Evolutionary conservation across 2,329 filamentous ascomycete genomes (phyloP), one percentile per base, ranked within the genome.

Genomic region (Penicillium hesseltinei): DNA sequence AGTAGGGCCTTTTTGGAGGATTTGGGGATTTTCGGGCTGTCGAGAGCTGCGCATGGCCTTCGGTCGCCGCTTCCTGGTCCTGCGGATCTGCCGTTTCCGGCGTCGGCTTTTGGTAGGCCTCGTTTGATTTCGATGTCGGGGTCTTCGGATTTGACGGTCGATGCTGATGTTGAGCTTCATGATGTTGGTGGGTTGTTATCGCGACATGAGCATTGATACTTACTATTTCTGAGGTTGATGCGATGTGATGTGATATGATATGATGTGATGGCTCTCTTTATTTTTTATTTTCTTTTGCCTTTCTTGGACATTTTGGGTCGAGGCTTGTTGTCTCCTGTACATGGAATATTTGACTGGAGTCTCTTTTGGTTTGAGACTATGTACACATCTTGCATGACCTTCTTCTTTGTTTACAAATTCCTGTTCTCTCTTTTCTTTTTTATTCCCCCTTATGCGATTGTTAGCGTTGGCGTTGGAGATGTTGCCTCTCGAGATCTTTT

Each of bases 111-210:
- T 44, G 21, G 29, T 5, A 15, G 13, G n/a, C 19, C 51, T 54
- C 27, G 46, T 25, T 35, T 35, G 19, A 5, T 36, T 35, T n/a
- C 45, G 15, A 5, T 19, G 15, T n/a, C 53, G 5, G 13, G 6
- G 19, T 59, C 69, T 21, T 54, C 62, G 1, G 63, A 67, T 17
- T 51, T 63, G 53, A 54, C 63, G 27, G 56, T 68, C 46, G 53
- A 67, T 56, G 49, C 66, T 52, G 59, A 71, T 54, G 57, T 73
- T 25, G 63, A 74, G 46, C 65, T 80, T 13, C 76, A 77, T 51
- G 77, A 80, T 66, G 73, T 79, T 3, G 77, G 78, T 1, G 77
- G 78, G 1, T 64, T 79, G 5, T 63, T 80, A 21, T 67, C 63
- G 9, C 57, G 55, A 29, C 36, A 39, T 27, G 43, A 23, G 2